Conservation (phyloP, 2,329 filamentous ascomycete species). For the Cytospora schulzeri region DNA sequence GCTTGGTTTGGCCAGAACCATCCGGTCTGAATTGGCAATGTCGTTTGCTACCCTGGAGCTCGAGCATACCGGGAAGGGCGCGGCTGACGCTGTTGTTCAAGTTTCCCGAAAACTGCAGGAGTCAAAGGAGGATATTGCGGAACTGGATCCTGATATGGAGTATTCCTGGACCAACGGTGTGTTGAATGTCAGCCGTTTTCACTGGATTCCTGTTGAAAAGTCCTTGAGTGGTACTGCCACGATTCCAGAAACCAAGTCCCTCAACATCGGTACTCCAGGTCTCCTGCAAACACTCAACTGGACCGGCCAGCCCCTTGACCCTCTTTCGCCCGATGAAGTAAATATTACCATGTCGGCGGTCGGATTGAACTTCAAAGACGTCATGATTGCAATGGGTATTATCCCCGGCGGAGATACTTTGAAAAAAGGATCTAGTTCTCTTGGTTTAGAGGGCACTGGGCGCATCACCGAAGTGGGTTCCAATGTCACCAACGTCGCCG, state of each 20-base stretch:
- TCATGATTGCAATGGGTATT: not conserved
- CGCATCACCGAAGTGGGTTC: conserved; percentile 9
- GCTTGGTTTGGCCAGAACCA: not conserved
- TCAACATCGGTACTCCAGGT: not conserved
- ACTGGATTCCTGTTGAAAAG: not conserved
- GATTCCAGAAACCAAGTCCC: not conserved
- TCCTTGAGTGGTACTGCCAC: too few species aligned
- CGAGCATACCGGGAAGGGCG: not conserved
- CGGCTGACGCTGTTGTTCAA: not conserved
- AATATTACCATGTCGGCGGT: conserved; percentile 36
- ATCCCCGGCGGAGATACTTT: not conserved
- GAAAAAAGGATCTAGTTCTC: not conserved
- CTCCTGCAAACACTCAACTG: not conserved
- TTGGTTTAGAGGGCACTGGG: conserved; percentile 2
- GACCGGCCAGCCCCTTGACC: not conserved
- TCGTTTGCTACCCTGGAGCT: not conserved
- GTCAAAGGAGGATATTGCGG: too few species aligned
- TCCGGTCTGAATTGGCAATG: not conserved
- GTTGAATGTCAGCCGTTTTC: not conserved
- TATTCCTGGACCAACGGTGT: not conserved
- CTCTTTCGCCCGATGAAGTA: conserved; percentile 31
- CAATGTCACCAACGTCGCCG: conserved; percentile 20
- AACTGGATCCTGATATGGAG: not conserved
- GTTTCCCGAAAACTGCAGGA: not conserved
- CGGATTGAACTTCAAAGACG: conserved; percentile 37